Conservation (phyloP, 768 basidiomycete genomes). For the Clitopilus hobsonii region DNA sequence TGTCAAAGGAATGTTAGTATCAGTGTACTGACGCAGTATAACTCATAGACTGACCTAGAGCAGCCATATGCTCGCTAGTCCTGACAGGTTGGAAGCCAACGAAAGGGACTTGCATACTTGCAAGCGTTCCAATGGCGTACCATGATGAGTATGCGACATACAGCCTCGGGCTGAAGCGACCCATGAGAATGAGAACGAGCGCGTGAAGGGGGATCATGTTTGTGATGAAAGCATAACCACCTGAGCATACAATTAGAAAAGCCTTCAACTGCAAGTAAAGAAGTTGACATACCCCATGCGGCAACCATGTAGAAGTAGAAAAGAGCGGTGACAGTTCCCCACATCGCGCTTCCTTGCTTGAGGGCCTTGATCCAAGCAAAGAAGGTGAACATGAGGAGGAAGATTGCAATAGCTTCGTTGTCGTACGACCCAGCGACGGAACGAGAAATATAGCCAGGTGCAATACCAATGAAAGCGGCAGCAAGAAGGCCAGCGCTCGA, state of each 20-base stretch:
- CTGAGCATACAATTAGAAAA: conserved; percentile 28
- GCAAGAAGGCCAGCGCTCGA: conserved; percentile 95
- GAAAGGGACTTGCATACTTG: conserved; percentile 99
- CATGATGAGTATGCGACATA: conserved; percentile 96
- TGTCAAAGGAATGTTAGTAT: no score
- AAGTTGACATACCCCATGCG: conserved; percentile 77
- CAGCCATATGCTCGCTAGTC: conserved; percentile 98
- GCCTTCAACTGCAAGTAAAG: neutral
- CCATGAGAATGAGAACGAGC: conserved; percentile 94
- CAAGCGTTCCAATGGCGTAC: conserved; percentile 95
- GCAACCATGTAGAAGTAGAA: conserved; percentile 99
- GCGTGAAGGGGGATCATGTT: conserved; percentile 99
- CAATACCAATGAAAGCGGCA: conserved; percentile 97
- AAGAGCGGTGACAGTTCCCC: conserved; percentile 83
- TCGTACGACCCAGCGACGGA: conserved; percentile 99
- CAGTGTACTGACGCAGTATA: no score
- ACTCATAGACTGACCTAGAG: conserved; percentile 85
- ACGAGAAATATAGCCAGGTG: conserved; percentile 97
- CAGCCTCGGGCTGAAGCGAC: conserved; percentile 85
- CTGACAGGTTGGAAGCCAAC: conserved; percentile 98
- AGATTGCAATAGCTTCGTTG: conserved; percentile 99
- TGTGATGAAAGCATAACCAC: conserved; percentile 98
- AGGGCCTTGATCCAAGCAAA: conserved; percentile 96
- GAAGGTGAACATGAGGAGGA: conserved; percentile 99
- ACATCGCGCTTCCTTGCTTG: conserved; percentile 90